These are phyloP conservation scores for Aspergillus sp. DNA, from an alignment of 2,329 filamentous ascomycete species.

Conservation along the genomic window DNA sequence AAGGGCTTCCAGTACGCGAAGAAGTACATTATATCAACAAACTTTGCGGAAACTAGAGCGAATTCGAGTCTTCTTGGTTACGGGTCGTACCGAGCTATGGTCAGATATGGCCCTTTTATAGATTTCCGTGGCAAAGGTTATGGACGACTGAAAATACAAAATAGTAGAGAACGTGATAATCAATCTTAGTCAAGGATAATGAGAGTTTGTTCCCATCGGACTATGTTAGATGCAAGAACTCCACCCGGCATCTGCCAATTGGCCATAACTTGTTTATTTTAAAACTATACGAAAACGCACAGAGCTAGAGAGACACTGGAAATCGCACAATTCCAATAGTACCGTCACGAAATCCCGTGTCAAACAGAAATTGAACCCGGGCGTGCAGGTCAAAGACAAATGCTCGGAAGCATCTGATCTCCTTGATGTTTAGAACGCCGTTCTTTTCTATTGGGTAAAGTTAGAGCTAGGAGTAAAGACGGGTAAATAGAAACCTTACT, in stretches of 20 bases:
- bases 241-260: neutral
- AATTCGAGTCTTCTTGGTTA: neutral
- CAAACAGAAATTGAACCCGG: neutral
- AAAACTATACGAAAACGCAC: neutral
- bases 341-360: neutral
- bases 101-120: neutral
- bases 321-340: neutral
- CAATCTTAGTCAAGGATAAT: neutral
- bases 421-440: neutral
- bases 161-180: neutral
- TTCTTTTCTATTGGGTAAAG: neutral
- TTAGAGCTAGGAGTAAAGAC: neutral
- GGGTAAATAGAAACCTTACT: neutral
- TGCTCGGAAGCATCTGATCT: neutral
- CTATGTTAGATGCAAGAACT: neutral
- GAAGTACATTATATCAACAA: neutral
- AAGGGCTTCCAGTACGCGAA: neutral
- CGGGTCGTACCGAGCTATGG: neutral
- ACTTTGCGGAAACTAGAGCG: neutral
- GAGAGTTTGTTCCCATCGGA: neutral
- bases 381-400: neutral
- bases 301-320: neutral
- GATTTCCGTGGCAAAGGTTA: neutral
- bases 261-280: neutral
- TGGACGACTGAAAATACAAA: neutral